Percentiles rank a stretch among this genome's conserved stretches.
Conservation (phyloP, 441 rosid species). For the Iberis amara region DNA sequence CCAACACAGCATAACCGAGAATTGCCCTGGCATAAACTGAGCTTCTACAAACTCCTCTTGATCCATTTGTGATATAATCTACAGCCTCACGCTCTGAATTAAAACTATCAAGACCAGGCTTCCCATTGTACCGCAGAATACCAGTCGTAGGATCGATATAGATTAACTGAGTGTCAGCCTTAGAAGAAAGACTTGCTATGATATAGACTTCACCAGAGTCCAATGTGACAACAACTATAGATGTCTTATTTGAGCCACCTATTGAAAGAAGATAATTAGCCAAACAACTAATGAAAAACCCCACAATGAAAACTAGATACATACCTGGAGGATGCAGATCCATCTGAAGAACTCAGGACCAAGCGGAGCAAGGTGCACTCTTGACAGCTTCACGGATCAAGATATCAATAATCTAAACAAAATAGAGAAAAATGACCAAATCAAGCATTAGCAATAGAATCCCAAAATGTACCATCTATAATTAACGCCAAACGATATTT, state of each 20-base stretch:
- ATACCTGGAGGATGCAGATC: constrained; percentile 48
- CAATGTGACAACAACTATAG: constrained; percentile 63
- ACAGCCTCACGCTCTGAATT: constrained; percentile 78
- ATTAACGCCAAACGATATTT: neutral
- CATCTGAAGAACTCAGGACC: constrained; percentile 44
- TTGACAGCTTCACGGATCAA: constrained; percentile 25
- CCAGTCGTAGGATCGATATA: constrained; percentile 91
- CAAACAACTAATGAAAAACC: neutral
- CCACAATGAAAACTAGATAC: neutral
- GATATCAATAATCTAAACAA: constrained; percentile 26
- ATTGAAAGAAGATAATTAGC: constrained; percentile 28
- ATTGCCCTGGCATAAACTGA: constrained; percentile 57
- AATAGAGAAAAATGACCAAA: constrained; percentile 4
- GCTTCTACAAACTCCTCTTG: constrained; percentile 50
- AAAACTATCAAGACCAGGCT: constrained; percentile 60
- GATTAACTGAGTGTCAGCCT: constrained; percentile 70
- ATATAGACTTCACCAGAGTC: constrained; percentile 74
- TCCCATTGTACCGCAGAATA: constrained; percentile 54
- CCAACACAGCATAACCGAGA: constrained; percentile 81
- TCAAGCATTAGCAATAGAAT: neutral
- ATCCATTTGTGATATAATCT: constrained; percentile 60
- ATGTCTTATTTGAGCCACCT: constrained; percentile 58
- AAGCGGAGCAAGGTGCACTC: constrained; percentile 25
- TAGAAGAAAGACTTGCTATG: constrained; percentile 55
- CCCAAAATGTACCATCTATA: constrained; percentile 17